These are phyloP conservation scores for Jaltomata sinuosa DNA, from an alignment of 257 asterid species.

Conservation along the genomic window DNA sequence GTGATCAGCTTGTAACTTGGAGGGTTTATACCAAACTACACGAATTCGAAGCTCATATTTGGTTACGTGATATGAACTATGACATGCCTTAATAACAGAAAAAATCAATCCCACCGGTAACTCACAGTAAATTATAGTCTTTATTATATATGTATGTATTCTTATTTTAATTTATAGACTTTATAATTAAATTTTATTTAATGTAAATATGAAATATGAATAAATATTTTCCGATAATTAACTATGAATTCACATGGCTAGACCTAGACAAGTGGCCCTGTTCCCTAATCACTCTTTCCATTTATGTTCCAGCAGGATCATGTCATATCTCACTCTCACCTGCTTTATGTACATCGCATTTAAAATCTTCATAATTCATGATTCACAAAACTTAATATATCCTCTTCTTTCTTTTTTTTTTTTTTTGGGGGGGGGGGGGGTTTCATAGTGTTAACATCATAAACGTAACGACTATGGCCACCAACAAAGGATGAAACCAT, in stretches of 20 bases:
- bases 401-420: no score
- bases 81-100: background rate
- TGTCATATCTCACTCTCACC: background rate
- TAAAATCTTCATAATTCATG: background rate
- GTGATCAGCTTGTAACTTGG: background rate
- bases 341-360: background rate
- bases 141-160: background rate
- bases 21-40: background rate
- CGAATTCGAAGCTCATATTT: background rate
- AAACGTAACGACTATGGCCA: background rate
- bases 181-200: background rate
- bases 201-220: background rate
- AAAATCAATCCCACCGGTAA: background rate
- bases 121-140: background rate
- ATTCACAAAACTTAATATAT: background rate
- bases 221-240: background rate
- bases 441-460: background rate
- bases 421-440: no score
- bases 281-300: background rate
- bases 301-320: background rate
- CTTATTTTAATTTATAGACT: background rate
- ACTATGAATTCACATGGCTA: background rate
- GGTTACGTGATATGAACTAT: background rate
- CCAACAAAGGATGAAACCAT: background rate
- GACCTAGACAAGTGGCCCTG: background rate